Evolutionary conservation across 106 monocot genomes (phyloP).

Genomic region (Dioscorea zingiberensis): DNA sequence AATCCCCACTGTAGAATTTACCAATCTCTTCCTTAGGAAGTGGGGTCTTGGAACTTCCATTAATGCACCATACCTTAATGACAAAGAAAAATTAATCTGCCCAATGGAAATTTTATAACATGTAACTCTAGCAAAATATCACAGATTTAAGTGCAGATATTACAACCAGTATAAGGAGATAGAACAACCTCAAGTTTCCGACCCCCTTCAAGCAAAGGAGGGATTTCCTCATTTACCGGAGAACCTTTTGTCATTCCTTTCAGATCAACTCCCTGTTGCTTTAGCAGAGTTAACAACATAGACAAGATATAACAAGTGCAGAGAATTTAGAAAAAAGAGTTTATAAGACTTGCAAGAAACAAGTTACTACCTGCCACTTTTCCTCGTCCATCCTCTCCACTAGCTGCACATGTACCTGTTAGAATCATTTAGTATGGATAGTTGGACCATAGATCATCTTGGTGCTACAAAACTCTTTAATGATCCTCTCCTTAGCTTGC

Average conservation of each 20-base stretch:
- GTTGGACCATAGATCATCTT: too few species aligned
- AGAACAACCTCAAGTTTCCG: constrained; percentile 76
- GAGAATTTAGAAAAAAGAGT: too few species aligned
- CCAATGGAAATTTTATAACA: background rate
- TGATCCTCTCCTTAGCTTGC: too few species aligned
- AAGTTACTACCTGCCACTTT: constrained; percentile 80
- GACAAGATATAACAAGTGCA: background rate
- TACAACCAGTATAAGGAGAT: background rate
- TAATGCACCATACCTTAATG: constrained; percentile 61
- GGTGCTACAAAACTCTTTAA: too few species aligned
- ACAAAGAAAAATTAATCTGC: background rate
- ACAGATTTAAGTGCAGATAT: background rate
- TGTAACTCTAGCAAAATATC: background rate
- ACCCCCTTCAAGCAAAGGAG: constrained; percentile 68
- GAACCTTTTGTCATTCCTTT: constrained; percentile 69
- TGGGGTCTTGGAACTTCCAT: constrained; percentile 82
- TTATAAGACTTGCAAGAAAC: too few species aligned
- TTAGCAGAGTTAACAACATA: constrained; percentile 57
- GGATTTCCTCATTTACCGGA: constrained; percentile 64
- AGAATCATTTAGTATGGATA: too few species aligned
- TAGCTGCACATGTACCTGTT: constrained; percentile 24
- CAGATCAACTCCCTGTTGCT: constrained; percentile 88
- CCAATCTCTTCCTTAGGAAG: constrained; percentile 77
- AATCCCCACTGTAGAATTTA: constrained; percentile 90
- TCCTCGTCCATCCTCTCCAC: constrained; percentile 86